Conservation (phyloP, 2,329 filamentous ascomycete species). For the Teratosphaeria epicoccoides region DNA sequence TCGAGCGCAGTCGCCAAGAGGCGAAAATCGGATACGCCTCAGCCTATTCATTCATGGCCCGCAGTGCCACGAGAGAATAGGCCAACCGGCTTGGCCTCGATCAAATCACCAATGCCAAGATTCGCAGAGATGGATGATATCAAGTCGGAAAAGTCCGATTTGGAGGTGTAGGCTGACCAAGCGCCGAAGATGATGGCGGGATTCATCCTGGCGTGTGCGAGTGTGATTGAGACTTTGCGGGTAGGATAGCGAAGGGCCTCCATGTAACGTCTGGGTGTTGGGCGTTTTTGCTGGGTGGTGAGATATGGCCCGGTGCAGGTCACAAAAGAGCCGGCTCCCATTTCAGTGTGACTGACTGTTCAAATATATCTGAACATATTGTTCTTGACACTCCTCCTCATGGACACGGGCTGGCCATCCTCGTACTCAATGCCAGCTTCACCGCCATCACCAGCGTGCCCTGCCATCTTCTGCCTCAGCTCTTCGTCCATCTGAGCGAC, state of each 20-base stretch:
- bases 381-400: slow-evolving; percentile 63
- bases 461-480: slow-evolving; percentile 53
- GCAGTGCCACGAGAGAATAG: no score
- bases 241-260: background rate
- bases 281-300: no score
- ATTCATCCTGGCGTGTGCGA: background rate
- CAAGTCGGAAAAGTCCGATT: background rate
- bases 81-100: no score
- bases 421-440: slow-evolving; percentile 64
- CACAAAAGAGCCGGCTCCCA: no score
- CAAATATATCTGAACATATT: slow-evolving; percentile 69
- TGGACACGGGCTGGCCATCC: slow-evolving; percentile 57
- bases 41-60: background rate
- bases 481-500: slow-evolving; percentile 57
- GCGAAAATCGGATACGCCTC: background rate
- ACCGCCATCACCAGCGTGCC: slow-evolving; percentile 58
- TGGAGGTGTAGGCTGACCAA: background rate
- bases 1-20: background rate
- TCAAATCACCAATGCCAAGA: no score
- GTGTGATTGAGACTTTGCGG: background rate
- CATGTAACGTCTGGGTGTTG: no score
- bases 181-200: background rate
- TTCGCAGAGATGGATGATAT: background rate
- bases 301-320: no score
- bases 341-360: no score